Percentiles rank a stretch among this genome's conserved stretches.
phyloP scores from a whole-genome alignment of 768 basidiomycete species.

The Rhodotorula babjevae region DNA sequence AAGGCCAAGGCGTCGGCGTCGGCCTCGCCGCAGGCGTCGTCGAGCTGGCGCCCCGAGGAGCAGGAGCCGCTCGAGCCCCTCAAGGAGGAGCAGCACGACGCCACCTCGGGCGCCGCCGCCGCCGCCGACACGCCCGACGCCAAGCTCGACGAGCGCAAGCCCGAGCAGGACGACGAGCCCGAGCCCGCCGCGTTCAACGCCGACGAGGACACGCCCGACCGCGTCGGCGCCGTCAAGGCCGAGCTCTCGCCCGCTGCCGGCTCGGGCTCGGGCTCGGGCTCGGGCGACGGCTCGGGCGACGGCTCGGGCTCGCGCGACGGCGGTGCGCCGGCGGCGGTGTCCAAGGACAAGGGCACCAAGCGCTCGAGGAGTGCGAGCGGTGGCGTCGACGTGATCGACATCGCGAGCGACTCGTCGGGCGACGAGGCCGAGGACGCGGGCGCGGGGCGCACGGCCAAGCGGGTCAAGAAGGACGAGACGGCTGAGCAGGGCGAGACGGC shows the following conservation, averaged over 20 bases:
- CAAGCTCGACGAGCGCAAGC: too few species aligned
- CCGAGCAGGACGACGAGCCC: background rate
- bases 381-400: slow-evolving; percentile 8
- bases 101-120: too few species aligned
- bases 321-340: too few species aligned
- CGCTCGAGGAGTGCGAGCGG: background rate
- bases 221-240: slow-evolving; percentile 59
- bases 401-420: background rate
- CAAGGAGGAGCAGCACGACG: slow-evolving; percentile 5
- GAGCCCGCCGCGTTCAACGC: slow-evolving; percentile 54
- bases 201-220: slow-evolving; percentile 56
- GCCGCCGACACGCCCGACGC: too few species aligned
- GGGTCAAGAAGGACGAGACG: background rate
- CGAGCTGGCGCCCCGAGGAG: background rate
- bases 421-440: background rate
- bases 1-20: background rate
- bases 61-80: background rate
- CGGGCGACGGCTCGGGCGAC: too few species aligned
- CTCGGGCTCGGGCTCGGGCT: too few species aligned
- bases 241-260: slow-evolving; percentile 58
- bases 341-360: background rate
- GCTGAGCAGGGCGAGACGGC: too few species aligned
- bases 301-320: too few species aligned
- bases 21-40: background rate
- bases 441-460: background rate